Conservation (phyloP, 164 flowering plant species). For the Tinospora cordifolia region DNA sequence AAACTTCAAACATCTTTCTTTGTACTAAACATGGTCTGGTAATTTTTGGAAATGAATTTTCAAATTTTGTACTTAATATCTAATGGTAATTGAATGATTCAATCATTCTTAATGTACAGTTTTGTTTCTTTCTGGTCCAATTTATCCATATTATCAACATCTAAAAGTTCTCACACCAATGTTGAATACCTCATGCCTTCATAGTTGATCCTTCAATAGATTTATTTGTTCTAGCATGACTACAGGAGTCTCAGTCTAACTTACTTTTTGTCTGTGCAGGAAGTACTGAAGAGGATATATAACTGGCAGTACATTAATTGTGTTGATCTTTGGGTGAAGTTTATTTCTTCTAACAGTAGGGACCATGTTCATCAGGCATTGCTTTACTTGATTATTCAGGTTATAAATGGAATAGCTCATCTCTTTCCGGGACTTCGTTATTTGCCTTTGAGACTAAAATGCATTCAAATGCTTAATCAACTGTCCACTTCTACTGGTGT, state of each 20-base stretch:
- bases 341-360: constrained; percentile 39
- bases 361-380: constrained; percentile 64
- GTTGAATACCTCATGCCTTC: too few relatives aligned
- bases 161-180: neutral
- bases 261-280: constrained; percentile 37
- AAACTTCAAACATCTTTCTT: neutral
- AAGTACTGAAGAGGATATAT: constrained; percentile 54
- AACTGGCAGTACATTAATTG: constrained; percentile 73
- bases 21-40: neutral
- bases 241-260: constrained; percentile 2
- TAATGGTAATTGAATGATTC: neutral
- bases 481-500: constrained; percentile 65
- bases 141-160: neutral
- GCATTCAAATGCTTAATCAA: constrained; percentile 76
- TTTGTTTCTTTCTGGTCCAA: neutral
- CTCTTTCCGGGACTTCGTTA: constrained; percentile 77
- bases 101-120: neutral
- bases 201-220: neutral
- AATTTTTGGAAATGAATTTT: neutral
- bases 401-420: constrained; percentile 63
- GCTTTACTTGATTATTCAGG: constrained; percentile 51
- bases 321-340: constrained; percentile 81
- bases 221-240: neutral
- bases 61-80: neutral
- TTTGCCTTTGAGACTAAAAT: constrained; percentile 69